Evolutionary conservation across 129 eudicot genomes (phyloP), one percentile per base, ranked within the genome.

Genomic region (Flaveria linearis): DNA sequence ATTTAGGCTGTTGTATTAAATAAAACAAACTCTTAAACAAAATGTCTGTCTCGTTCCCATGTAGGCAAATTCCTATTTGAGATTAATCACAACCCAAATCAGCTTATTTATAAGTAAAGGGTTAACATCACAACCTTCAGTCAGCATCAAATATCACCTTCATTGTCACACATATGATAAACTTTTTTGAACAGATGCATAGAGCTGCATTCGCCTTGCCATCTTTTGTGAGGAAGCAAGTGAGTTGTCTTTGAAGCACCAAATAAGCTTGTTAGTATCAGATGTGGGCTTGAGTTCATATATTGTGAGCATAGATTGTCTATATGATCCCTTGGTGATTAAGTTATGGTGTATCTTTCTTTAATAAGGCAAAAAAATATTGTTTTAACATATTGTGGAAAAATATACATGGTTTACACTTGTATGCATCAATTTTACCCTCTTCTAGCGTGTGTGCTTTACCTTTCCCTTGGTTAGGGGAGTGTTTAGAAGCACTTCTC

Each of bases 201-300:
- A 81, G 65, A 75, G 85, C 81, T 17, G 85, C 81, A 5, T 81
- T 81, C 17, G 81, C 81, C 0, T 81, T 81, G 45, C 81, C 85
- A 14, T 76, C 85, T 17, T 81, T 81, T 76, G 81, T 81, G 50
- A 69, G 12, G 81, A 76, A 76, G 73, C 77, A 81, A 71, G 73
- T 76, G 73, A 81, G 61, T 18, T 20, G 73, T 62, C 85, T 81
- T 39, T 74, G 50, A 79, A 72, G 64, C 25, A 53, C 4, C 20
- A 2, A 36, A 55, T 61, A 47, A 62, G 74, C 73, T 51, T 18
- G 9, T 66, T 15, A 2, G 68, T 51, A 67, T 22, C 67, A 36
- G 17, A 15, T 39, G 45, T 55, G 43, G 45, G 22, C 18, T 18
- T 3, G 52, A 56, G 11, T 33, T 55, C 7, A 8, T 56, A 18